Evolutionary conservation across 257 asterid genomes (phyloP), one percentile per base, ranked within the genome.

Genomic region (Fraxinus cuspidata): DNA sequence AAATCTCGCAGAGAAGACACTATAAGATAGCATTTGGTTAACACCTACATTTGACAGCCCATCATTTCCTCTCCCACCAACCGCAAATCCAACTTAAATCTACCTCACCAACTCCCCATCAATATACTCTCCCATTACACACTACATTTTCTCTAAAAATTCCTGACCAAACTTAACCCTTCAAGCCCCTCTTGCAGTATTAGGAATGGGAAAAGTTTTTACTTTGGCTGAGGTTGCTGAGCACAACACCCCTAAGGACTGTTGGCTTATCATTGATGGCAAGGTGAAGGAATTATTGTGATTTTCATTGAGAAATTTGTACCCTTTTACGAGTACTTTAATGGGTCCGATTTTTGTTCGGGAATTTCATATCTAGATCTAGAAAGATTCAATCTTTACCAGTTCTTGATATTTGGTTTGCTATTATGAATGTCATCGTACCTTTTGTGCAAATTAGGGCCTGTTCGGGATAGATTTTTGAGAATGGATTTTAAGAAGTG

Each of bases 211-310:
- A 53, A 91, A 86, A 75, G 84, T 88, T 35, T 90, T 64, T 72
- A 87, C 88, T 72, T 80, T 94, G 85, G 89, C 92, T 15, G 92
- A 94, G 89, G 88, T 92, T 72, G 86, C 97, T 35, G 83, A 88
- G 85, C 98, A 94, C 91, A 91, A 84, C 89, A 83, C 84, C 82
- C 66, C 81, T 75, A 91, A 89, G 87, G 98, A 94, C 74, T 92
- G 97, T 72, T 94, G 97, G 98, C 88, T 94, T 74, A 7, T 89
- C 69, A 92, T 92, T 73, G 76, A 34, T 34, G 97, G 97, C 84
- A 90, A 90, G 97, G 96, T 92, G 68, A 70, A 49, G 34, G 37
- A 72, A 37, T 21, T 4, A 10, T 68, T 49, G 8, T 13, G 27
- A 11, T 71, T 5, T 47, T 38, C 56, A 4, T 77, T 25, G 25